Evolutionary conservation across 805 yeast species (phyloP).

Genomic region (Trichomonascus vanleenenianus): DNA sequence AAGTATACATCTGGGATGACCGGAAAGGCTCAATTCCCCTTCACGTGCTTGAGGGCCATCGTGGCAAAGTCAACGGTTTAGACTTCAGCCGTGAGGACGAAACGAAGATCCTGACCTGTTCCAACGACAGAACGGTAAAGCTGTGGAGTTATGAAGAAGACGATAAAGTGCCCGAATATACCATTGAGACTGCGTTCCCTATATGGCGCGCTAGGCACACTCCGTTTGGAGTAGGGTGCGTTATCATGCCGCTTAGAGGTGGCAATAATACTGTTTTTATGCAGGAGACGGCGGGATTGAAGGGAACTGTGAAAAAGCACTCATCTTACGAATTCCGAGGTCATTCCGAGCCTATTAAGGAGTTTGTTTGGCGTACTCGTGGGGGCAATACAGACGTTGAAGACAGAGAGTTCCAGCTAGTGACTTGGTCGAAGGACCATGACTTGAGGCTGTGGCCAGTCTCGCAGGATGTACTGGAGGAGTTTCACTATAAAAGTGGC

Average conservation of each 20-base stretch:
- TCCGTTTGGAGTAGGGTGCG: slow-evolving; percentile 85
- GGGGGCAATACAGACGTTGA: slow-evolving; percentile 40
- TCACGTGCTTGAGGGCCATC: slow-evolving; percentile 61
- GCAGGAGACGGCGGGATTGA: slow-evolving; percentile 36
- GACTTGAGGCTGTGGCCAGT: slow-evolving; percentile 80
- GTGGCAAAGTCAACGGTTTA: slow-evolving; percentile 81
- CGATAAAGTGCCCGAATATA: slow-evolving; percentile 40
- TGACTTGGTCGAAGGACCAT: slow-evolving; percentile 89
- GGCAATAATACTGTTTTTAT: slow-evolving; percentile 61
- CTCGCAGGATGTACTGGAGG: slow-evolving; percentile 39
- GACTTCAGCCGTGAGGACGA: slow-evolving; percentile 64
- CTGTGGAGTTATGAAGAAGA: slow-evolving; percentile 54
- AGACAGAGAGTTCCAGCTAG: slow-evolving; percentile 81
- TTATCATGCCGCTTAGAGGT: slow-evolving; percentile 85
- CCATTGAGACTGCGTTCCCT: slow-evolving; percentile 70
- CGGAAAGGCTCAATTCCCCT: slow-evolving; percentile 77
- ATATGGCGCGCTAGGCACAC: slow-evolving; percentile 81
- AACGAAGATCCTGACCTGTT: slow-evolving; percentile 65
- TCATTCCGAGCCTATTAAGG: slow-evolving; percentile 77
- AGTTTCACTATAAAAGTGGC: slow-evolving; percentile 36
- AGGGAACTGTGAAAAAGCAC: slow-evolving; percentile 33
- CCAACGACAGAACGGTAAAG: slow-evolving; percentile 78
- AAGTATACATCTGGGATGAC: slow-evolving; percentile 80
- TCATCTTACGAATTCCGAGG: slow-evolving; percentile 64
- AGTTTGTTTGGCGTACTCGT: slow-evolving; percentile 78